phyloP scores from a whole-genome alignment of 2,329 filamentous ascomycete species.

The Rachicladosporium sp. region DNA sequence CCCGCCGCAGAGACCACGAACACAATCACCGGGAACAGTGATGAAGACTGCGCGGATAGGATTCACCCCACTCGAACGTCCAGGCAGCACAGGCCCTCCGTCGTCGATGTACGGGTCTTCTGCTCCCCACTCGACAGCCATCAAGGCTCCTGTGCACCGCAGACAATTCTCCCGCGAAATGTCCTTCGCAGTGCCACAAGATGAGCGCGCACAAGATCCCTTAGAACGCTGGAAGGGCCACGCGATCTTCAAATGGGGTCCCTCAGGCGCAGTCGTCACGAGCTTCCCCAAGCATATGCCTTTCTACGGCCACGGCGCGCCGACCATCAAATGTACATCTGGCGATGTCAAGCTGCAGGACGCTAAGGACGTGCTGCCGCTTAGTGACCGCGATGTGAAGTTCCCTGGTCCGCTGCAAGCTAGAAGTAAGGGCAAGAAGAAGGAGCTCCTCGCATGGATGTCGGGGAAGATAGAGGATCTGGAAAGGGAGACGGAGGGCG shows the following conservation, averaged over 20 bases:
- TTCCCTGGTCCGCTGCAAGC: slow-evolving; percentile 84
- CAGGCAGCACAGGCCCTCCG: no score
- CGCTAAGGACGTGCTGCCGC: slow-evolving; percentile 59
- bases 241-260: slow-evolving; percentile 77
- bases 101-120: no score
- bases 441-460: slow-evolving; percentile 77
- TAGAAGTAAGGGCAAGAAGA: slow-evolving; percentile 92
- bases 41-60: slow-evolving; percentile 35
- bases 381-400: slow-evolving; percentile 59
- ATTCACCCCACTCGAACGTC: no score
- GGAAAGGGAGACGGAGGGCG: slow-evolving; percentile 41
- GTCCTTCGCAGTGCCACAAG: slow-evolving; percentile 44
- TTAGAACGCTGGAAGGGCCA: slow-evolving; percentile 83
- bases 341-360: slow-evolving; percentile 72
- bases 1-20: slow-evolving; percentile 26
- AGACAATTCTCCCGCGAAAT: slow-evolving; percentile 38
- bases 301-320: slow-evolving; percentile 62
- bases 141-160: slow-evolving; percentile 15
- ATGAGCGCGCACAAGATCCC: slow-evolving; percentile 53
- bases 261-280: slow-evolving; percentile 69
- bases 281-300: slow-evolving; percentile 84
- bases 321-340: slow-evolving; percentile 68
- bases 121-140: no score
- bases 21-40: slow-evolving; percentile 45
- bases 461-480: slow-evolving; percentile 60